phyloP scores from a whole-genome alignment of 179 eudicot species.

The Silene vulgaris region DNA sequence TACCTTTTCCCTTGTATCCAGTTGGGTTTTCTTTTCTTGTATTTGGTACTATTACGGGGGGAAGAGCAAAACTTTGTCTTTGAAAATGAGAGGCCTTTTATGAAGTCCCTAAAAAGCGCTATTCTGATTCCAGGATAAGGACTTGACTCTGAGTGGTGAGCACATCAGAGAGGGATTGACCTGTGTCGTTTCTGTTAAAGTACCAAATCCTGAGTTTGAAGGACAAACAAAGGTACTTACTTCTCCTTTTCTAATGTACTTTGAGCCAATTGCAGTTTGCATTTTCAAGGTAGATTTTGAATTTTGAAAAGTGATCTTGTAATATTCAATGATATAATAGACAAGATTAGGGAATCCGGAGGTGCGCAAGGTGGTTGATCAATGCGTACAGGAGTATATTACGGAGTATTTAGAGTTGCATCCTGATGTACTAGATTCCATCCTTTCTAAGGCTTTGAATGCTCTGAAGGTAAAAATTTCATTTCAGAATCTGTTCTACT shows the following conservation, averaged over 20 bases:
- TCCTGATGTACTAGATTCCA: conserved; percentile 82
- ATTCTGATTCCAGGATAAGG: conserved; percentile 59
- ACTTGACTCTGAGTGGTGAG: conserved; percentile 76
- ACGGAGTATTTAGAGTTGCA: conserved; percentile 92
- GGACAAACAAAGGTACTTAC: conserved; percentile 85
- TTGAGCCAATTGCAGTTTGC: not conserved
- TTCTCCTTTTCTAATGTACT: conserved; percentile 6
- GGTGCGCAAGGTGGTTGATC: conserved; percentile 84
- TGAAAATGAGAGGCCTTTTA: not conserved
- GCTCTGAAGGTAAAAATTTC: conserved; percentile 54
- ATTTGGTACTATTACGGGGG: not conserved
- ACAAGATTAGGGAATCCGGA: conserved; percentile 89
- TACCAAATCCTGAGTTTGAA: conserved; percentile 91
- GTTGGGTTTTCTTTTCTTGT: not conserved
- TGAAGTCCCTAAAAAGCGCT: conserved; percentile 3
- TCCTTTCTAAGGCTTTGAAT: conserved; percentile 81
- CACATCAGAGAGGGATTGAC: conserved; percentile 91
- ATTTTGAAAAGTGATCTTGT: conserved; percentile 10
- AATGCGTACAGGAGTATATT: conserved; percentile 79
- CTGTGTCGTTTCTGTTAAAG: conserved; percentile 82
- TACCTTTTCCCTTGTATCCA: not conserved
- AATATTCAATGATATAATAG: conserved; percentile 30
- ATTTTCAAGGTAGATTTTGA: not conserved
- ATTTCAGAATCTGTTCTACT: not conserved
- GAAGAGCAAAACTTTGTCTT: not conserved